These are phyloP conservation scores for Alliaria petiolata DNA, from an alignment of 345 rosid species.

Conservation along the genomic window DNA sequence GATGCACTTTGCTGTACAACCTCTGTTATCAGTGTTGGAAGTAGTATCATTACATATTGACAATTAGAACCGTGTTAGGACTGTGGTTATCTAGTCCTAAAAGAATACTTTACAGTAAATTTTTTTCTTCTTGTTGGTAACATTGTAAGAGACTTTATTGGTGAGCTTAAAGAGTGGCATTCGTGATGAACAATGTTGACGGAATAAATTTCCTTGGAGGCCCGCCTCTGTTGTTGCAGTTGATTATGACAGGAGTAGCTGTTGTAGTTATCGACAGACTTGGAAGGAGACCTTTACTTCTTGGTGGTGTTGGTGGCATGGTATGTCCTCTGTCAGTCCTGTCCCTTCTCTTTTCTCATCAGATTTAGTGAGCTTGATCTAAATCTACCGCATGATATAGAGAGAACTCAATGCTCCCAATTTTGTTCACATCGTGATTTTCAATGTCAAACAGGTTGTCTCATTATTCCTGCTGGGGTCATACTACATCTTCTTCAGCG, in stretches of 20 bases:
- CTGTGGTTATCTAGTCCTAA: background rate
- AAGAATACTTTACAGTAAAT: background rate
- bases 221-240: constrained; percentile 38
- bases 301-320: constrained; percentile 89
- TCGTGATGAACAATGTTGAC: background rate
- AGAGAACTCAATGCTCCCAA: background rate
- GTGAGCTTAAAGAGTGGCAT: background rate
- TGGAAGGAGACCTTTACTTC: constrained; percentile 90
- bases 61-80: background rate
- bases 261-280: constrained; percentile 84
- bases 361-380: too few species aligned
- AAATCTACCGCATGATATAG: background rate
- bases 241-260: constrained; percentile 90
- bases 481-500: constrained; percentile 72
- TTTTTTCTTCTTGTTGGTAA: background rate
- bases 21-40: constrained; percentile 4
- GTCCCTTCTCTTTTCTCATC: background rate
- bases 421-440: background rate
- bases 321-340: constrained; percentile 40
- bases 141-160: background rate
- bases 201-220: background rate
- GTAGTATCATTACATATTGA: background rate
- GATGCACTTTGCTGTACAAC: too few species aligned
- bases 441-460: constrained; percentile 49
- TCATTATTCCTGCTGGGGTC: constrained; percentile 89